phyloP scores from a whole-genome alignment of 2,329 filamentous ascomycete species.

The Neoascochyta sp. region DNA sequence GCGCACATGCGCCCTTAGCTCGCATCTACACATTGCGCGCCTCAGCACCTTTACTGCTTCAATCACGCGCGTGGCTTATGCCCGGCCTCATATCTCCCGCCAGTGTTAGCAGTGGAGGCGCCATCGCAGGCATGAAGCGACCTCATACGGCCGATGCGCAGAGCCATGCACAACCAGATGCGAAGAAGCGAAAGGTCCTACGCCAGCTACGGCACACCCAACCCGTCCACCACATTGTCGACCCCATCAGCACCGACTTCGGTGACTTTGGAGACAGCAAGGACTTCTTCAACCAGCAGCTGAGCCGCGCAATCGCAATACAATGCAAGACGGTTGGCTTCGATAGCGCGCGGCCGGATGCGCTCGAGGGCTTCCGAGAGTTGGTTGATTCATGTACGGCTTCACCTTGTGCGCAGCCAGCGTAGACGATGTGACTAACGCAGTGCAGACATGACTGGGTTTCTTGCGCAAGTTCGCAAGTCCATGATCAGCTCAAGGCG shows the following conservation, averaged over 20 bases:
- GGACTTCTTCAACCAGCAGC: slow-evolving; percentile 51
- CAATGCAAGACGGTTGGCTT: slow-evolving; percentile 53
- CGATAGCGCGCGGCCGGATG: slow-evolving; percentile 52
- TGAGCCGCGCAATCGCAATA: slow-evolving; percentile 54
- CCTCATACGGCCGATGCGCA: slow-evolving; percentile 19
- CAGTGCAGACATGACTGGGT: slow-evolving; percentile 50
- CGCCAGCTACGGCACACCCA: slow-evolving; percentile 36
- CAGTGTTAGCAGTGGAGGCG: slow-evolving; percentile 30
- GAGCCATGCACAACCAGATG: slow-evolving; percentile 18
- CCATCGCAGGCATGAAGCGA: slow-evolving; percentile 36
- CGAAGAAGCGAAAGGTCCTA: slow-evolving; percentile 36
- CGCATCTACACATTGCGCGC: slow-evolving; percentile 9
- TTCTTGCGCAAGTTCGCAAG: slow-evolving; percentile 52
- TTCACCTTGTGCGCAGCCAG: slow-evolving; percentile 15
- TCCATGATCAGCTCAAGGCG: slow-evolving; percentile 58
- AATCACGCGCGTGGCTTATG: slow-evolving; percentile 23
- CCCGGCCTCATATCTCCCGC: slow-evolving; percentile 29
- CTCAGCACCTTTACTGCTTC: slow-evolving; percentile 5
- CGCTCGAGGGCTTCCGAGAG: slow-evolving; percentile 54
- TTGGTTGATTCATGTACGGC: slow-evolving; percentile 58
- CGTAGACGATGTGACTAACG: slow-evolving; percentile 21
- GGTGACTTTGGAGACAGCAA: slow-evolving; percentile 45
- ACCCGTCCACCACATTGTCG: slow-evolving; percentile 28
- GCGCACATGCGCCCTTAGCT: slow-evolving; percentile 7
- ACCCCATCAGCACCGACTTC: slow-evolving; percentile 35